Evolutionary conservation across 2,329 filamentous ascomycete species (phyloP), one percentile per base, ranked within the genome.

Genomic region (Pochonia chlamydosporia): DNA sequence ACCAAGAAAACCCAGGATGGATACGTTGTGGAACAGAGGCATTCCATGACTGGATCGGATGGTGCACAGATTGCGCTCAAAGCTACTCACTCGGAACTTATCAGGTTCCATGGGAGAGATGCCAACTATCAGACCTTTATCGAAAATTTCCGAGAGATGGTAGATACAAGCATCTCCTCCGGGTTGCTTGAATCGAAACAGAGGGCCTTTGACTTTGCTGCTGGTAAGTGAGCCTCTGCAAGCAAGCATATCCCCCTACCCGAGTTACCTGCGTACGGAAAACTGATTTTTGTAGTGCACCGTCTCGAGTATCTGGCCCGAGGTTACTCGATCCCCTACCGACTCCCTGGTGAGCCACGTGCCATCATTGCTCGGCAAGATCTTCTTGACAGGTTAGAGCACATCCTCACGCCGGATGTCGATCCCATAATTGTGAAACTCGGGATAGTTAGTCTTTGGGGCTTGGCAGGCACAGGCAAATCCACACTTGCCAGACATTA

Each of bases 51-150:
- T 4, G 52, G 56, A 21, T 58, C 58, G 3, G 57, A 60, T 40
- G 58, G 58, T n/a, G 33, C 39, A 14, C 58, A 56, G 40, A 52
- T 56, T 31, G 56, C 50, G 4, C 30, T 59, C 11, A 51, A 43
- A 20, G 52, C 56, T 2, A 55, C 54, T 8, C 56, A 60, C 44
- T 54, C 54, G 3, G 57, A 55, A 20, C 49, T 59, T 11, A 30
- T 59, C 18, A 53, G 49, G 33, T 59, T 60, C 24, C 48, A 48
- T n/a, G 58, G 58, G 14, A 52, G 58, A 13, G 57, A 58, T 40
- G 48, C 45, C 18, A 59, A 60, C 16, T 60, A 60, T 33, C 50
- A 41, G 28, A 45, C 43, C n/a, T 60, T 60, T 28, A 47, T 58
- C 25, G 28, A 24, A 13, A 55, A 50, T 14, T 60, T 60, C 30